Percentiles rank a stretch among this genome's conserved stretches.
phyloP scores from a whole-genome alignment of 371 early-diverging fungal genomes.

The Rhizopus microsporus region DNA sequence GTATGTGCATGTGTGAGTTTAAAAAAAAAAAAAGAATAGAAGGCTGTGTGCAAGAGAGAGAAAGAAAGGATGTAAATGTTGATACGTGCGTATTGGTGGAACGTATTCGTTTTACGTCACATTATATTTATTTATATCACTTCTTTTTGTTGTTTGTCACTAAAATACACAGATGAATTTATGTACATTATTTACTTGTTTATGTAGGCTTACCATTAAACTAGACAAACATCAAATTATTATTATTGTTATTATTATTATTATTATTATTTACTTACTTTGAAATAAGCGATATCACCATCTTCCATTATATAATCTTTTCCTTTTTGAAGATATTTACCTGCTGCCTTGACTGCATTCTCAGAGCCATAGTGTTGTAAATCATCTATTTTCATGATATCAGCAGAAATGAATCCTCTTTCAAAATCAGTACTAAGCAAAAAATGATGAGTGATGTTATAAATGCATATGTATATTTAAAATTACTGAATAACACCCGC shows the following conservation, averaged over 20 bases:
- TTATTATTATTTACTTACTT: constrained; percentile 32
- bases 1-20: constrained; percentile 1
- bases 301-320: constrained; percentile 93
- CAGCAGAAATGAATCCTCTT: constrained; percentile 90
- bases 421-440: constrained; percentile 82
- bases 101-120: not conserved
- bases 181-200: not conserved
- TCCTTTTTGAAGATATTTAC: constrained; percentile 84
- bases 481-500: constrained; percentile 80
- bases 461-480: not conserved
- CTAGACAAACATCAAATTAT: constrained; percentile 3
- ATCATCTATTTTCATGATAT: constrained; percentile 75
- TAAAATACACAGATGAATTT: not conserved
- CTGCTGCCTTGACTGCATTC: constrained; percentile 37
- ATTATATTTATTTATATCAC: not conserved
- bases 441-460: constrained; percentile 7
- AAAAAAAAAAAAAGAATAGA: not conserved
- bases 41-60: too few species aligned
- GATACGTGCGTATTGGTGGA: constrained; percentile 1
- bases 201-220: constrained; percentile 17
- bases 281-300: constrained; percentile 89
- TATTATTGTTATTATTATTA: not conserved
- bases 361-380: constrained; percentile 65
- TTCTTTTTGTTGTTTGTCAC: constrained; percentile 17
- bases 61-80: not conserved